Evolutionary conservation across 257 asterid species (phyloP).

Genomic region (Nicotiana sylvestris): DNA sequence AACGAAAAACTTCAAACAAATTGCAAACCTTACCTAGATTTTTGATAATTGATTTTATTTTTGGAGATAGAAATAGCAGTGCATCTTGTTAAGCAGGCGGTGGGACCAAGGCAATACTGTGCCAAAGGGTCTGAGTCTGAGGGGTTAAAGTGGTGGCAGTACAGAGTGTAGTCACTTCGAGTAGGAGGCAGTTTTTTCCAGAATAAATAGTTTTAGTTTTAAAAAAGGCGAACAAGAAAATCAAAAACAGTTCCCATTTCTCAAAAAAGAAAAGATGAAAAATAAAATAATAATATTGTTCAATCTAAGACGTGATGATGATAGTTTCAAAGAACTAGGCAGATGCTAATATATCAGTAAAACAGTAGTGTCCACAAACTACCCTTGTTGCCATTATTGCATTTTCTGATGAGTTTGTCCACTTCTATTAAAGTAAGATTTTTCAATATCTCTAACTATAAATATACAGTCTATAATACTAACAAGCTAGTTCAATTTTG

Average conservation of each 20-base stretch:
- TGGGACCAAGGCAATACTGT: neutral
- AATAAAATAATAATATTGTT: neutral
- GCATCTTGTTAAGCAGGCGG: neutral
- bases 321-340: constrained; percentile 17
- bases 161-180: constrained; percentile 52
- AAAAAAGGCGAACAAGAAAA: neutral
- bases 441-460: neutral
- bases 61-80: neutral
- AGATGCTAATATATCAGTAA: constrained; percentile 5
- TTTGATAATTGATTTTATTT: no score
- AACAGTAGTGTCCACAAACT: neutral
- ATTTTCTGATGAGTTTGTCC: neutral
- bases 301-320: constrained; percentile 20
- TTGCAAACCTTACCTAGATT: no score
- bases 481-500: neutral
- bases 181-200: constrained; percentile 27
- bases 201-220: constrained; percentile 27
- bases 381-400: neutral
- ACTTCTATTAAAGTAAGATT: neutral
- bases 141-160: constrained; percentile 16
- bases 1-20: no score
- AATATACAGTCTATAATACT: neutral
- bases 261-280: neutral
- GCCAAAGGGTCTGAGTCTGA: neutral
- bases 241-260: neutral